phyloP scores from a whole-genome alignment of 108 stramenopile genomes.

The Mayamaea pseudoterrestris region DNA sequence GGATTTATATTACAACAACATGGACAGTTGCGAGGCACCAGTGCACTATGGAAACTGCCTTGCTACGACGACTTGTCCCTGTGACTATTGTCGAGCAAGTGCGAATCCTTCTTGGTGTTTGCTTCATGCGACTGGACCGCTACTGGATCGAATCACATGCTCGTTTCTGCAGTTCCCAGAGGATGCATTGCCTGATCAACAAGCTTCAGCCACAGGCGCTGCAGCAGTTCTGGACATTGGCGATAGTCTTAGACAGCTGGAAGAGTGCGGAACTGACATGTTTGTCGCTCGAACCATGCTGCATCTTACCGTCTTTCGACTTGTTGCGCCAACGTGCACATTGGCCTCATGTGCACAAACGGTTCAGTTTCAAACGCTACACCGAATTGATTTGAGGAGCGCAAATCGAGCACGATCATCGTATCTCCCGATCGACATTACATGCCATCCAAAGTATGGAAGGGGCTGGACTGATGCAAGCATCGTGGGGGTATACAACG shows the following conservation, averaged over 20 bases:
- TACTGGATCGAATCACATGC: constrained; percentile 31
- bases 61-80: constrained; percentile 39
- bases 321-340: background rate
- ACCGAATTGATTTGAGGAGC: constrained; percentile 45
- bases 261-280: constrained; percentile 24
- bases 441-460: constrained; percentile 48
- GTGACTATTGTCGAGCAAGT: constrained; percentile 19
- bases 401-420: constrained; percentile 15
- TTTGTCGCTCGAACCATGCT: constrained; percentile 30
- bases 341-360: constrained; percentile 14
- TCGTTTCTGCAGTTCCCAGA: constrained; percentile 31
- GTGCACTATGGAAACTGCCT: constrained; percentile 48
- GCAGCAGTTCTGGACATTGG: constrained; percentile 31
- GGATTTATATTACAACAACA: background rate
- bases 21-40: constrained; percentile 12
- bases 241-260: constrained; percentile 47
- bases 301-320: constrained; percentile 22
- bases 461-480: constrained; percentile 21
- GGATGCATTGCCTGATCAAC: constrained; percentile 2
- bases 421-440: constrained; percentile 29
- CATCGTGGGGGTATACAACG: constrained; percentile 32
- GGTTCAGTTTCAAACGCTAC: constrained; percentile 24
- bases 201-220: background rate
- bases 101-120: constrained; percentile 17
- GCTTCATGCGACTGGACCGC: constrained; percentile 48